Base-by-base conservation (phyloP, 2,329 filamentous ascomycete species). In the Aspergillus novoparasiticus region DNA sequence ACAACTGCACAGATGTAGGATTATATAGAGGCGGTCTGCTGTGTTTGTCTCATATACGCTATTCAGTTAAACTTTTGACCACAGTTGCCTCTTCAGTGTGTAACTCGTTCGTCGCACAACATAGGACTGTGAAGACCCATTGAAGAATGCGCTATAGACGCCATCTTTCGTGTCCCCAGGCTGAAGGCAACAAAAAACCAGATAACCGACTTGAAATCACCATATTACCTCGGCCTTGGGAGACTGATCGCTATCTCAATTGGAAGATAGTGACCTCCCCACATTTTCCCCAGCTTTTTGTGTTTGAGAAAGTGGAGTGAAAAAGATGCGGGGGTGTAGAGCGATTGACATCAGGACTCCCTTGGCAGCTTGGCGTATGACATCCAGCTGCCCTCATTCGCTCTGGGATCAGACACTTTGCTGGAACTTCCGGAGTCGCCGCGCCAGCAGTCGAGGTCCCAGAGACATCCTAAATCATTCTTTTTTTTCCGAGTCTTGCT, bases 201-300 rank as follows among this genome's bases (percentile, higher is more conserved):
- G 32, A 39, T 39, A 55, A 14, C 51, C 32, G 51, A 36, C 51
- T 55, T 16, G 26, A 34, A 23, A 39, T 36, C 51, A 6, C 3
- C n/a, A 55, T 16, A 34, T 26, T 55, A 39, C 51, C 51, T 55
- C 32, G 51, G 51, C 5, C 21, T 39, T n/a, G 30, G n/a, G n/a
- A 55, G 16, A 26, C n/a, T 10, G 21, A 21, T 55, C 51, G n/a
- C n/a, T 23, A 55, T 55, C 51, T 55, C 51, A 55, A 55, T 55
- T 55, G 51, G 51, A 55, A 39, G 32, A 55, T 9, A 6, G 32
- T 23, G 21, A 55, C 51, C 51, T 26, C 51, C 3, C 51, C 32
- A 55, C 51, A 34, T 23, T 16, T 55, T 55, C 51, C 51, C 51
- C 51, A 39, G 51, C 32, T 55, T 55, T 55, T 55, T 39, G 51